Conservation (phyloP, 805 yeast genomes). For the Metschnikowia aberdeeniae region DNA sequence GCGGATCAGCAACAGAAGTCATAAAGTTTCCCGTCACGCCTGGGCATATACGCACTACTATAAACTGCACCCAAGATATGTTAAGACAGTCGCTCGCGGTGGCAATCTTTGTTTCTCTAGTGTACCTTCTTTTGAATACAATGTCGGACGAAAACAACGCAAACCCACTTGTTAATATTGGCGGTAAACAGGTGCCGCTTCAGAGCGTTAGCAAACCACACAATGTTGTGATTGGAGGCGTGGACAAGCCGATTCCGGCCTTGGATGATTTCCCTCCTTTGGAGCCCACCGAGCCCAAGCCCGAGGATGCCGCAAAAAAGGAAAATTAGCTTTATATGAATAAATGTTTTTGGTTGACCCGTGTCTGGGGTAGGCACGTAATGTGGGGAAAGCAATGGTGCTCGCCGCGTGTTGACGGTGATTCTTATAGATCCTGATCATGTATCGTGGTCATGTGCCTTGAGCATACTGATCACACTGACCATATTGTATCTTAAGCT, state of each 20-base stretch:
- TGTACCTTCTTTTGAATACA: conserved; percentile 10
- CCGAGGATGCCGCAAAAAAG: neutral
- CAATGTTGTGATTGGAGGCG: conserved; percentile 17
- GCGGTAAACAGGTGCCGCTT: conserved; percentile 37
- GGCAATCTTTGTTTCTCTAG: conserved; percentile 6
- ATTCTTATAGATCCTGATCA: too few relatives aligned
- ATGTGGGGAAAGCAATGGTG: too few relatives aligned
- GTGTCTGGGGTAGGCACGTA: too few relatives aligned
- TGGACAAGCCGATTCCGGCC: conserved; percentile 15
- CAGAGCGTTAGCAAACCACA: conserved; percentile 38
- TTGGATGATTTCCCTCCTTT: conserved; percentile 16
- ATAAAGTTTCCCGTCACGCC: conserved; percentile 3
- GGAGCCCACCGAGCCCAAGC: conserved; percentile 14
- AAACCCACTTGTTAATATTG: conserved; percentile 27
- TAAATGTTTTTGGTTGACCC: too few relatives aligned
- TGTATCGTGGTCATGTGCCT: too few relatives aligned
- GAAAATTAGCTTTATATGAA: too few relatives aligned
- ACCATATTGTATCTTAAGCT: too few relatives aligned
- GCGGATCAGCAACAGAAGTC: conserved; percentile 3
- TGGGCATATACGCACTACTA: conserved; percentile 3
- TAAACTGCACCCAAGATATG: conserved; percentile 10
- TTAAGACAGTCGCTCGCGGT: conserved; percentile 11
- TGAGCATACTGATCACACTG: too few relatives aligned
- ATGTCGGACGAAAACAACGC: conserved; percentile 11
- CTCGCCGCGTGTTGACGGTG: too few relatives aligned